Base-by-base conservation (phyloP, 2,329 filamentous ascomycete genomes). In the Fusarium mundagurra region DNA sequence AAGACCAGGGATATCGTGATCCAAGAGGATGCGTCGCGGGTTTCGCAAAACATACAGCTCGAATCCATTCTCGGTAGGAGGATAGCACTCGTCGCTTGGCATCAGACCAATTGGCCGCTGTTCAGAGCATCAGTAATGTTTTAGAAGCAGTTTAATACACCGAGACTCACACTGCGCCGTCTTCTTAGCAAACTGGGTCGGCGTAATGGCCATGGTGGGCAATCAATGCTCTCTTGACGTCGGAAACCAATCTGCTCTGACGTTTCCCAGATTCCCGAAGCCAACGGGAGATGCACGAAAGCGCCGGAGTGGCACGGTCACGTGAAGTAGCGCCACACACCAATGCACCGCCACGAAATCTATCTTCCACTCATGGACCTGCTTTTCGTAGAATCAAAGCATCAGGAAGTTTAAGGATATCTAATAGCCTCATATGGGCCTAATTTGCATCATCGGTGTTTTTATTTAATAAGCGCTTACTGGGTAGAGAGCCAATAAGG, bases 31-130 rank as follows among this genome's bases (percentile, higher is more conserved):
- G 48, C 27, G 17, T 68, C 33, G 61, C 24, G 59, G 69, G 39
- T 36, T 36, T 70, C 38, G 62, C 64, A 47, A 60, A 77, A 92
- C 95, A 82, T 92, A 99, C 96, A 85, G 94, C 92, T 88, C 96
- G 92, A 80, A 98, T 90, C 96, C 96, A 99, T 88, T 96, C 93
- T 83, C 96, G 90, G 88, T 99, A 99, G 79, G 94, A 93, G 82
- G 91, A 91, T 79, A 98, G 85, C 75, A 98, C 96, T 88, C 96
- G 91, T 83, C 88, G 88, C 86, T 93, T 94, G 80, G 96, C 96
- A 88, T 98, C 95, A 79, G 85, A 82, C 95, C 94, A 98, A 88
- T 93, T 97, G 86, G 90, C 87, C 83, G 96, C 96, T 98, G 83
- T 81, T 65, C 48, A 36, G 17, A 69, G 33, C 13, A 79, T 87